Evolutionary conservation across 345 rosid species (phyloP), one percentile per base, ranked within the genome.

Genomic region (Clausena lansium): DNA sequence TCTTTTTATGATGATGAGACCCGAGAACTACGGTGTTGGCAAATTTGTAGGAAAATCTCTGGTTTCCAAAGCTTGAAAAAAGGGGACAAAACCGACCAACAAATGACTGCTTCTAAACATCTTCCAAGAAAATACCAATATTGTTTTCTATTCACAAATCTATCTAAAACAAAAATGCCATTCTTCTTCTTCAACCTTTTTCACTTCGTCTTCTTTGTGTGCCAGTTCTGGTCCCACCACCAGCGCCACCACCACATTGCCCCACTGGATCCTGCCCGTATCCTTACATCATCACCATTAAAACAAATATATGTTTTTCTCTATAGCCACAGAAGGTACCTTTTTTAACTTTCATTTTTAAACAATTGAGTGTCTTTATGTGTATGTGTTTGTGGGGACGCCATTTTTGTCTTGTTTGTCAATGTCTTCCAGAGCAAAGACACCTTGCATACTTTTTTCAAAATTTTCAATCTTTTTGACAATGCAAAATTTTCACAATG

Each of bases 11-110:
- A 45, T 45, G 5, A 45, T 45, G 50, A 45, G 17, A 17, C 15
- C 64, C 72, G 57, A 19, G 45, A 25, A 77, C 87, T 74, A 78
- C 41, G 73, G 61, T 22, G 28, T 15, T 80, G 89, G 78, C 90
- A 85, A 38, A 27, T 14, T 73, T 79, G 30, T 72, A 76, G 93
- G 89, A 77, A 80, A 80, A 71, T 81, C 81, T 79, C 76, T 85
- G 92, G 91, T 82, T 66, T 45, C 35, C 74, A 71, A 62, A 36
- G 36, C 55, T 38, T 25, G 55, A 62, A 69, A 68, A 27, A 62
- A 80, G 54, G 81, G 80, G 66, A 75, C 55, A 65, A 71, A 71
- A 27, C 17, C 47, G 47, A 75, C 77, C 58, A 77, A 30, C 59
- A 70, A 62, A 77, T n/a, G 67, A 62, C 83, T 58, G 69, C 77